These are phyloP conservation scores for Anethum foeniculum DNA, from an alignment of 140 eudicot species.

Conservation along the genomic window DNA sequence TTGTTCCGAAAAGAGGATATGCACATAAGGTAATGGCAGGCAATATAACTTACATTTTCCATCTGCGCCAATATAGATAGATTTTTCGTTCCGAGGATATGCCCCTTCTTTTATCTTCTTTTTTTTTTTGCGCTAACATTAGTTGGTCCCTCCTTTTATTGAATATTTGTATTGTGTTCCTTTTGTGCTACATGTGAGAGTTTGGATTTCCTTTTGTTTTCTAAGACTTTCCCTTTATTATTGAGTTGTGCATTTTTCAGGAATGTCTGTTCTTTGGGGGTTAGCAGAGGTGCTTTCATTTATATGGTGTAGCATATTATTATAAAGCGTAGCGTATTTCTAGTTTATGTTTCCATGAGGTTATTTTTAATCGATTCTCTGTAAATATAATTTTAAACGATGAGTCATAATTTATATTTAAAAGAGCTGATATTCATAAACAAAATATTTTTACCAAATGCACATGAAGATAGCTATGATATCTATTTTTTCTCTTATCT, in stretches of 20 bases:
- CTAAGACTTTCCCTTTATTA: not conserved
- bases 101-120: no score
- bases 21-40: conserved; percentile 75
- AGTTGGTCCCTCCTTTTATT: not conserved
- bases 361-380: not conserved
- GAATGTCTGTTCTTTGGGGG: not conserved
- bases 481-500: not conserved
- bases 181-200: not conserved
- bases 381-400: not conserved
- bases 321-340: not conserved
- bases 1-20: conserved; percentile 16
- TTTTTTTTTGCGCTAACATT: not conserved
- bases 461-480: not conserved
- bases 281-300: not conserved
- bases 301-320: not conserved
- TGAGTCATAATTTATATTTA: not conserved
- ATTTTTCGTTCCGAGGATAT: no score
- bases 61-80: no score
- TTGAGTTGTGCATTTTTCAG: not conserved
- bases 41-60: no score
- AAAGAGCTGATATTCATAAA: no score
- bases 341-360: not conserved
- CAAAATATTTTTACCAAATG: not conserved
- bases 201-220: not conserved
- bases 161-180: not conserved